Percentiles rank a stretch among this genome's conserved stretches.
These are phyloP conservation scores for Dentipellis sp. DNA, from an alignment of 768 basidiomycete species.

Conservation along the genomic window DNA sequence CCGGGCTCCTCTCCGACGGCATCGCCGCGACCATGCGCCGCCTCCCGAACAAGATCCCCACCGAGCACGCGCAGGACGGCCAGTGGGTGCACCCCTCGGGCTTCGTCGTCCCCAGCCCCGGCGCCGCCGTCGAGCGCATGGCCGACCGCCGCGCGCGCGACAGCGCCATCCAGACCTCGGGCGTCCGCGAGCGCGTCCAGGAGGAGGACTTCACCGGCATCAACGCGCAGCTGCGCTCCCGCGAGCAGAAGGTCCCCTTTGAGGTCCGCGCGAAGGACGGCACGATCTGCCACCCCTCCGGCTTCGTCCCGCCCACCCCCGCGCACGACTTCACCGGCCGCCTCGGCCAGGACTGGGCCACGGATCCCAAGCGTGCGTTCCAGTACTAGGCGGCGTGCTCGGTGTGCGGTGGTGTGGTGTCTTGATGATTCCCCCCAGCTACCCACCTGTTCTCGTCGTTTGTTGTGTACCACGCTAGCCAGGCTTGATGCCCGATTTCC, in stretches of 20 bases:
- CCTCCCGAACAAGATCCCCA: slow-evolving; percentile 21
- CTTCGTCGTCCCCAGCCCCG: slow-evolving; percentile 1
- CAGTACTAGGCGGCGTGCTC: no score
- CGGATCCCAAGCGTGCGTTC: no score
- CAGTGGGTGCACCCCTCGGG: background rate
- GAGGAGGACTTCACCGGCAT: background rate
- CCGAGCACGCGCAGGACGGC: slow-evolving; percentile 15
- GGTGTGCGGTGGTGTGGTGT: no score
- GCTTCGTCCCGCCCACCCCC: slow-evolving; percentile 35
- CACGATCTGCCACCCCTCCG: slow-evolving; percentile 30
- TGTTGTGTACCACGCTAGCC: no score
- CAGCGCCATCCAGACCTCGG: background rate
- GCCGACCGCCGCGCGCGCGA: slow-evolving; percentile 1
- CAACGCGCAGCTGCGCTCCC: background rate
- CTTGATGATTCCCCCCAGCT: no score
- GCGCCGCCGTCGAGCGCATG: background rate
- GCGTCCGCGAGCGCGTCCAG: background rate
- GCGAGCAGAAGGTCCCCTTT: slow-evolving; percentile 32
- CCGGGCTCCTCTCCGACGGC: slow-evolving; percentile 18
- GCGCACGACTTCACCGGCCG: slow-evolving; percentile 3
- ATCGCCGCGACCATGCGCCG: slow-evolving; percentile 17
- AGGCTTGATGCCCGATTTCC: no score
- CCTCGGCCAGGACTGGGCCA: background rate
- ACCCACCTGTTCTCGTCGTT: no score
- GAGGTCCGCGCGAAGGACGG: slow-evolving; percentile 31